These are phyloP conservation scores for Erythrobasidium yunnanense DNA, from an alignment of 768 basidiomycete genomes.

Conservation along the genomic window DNA sequence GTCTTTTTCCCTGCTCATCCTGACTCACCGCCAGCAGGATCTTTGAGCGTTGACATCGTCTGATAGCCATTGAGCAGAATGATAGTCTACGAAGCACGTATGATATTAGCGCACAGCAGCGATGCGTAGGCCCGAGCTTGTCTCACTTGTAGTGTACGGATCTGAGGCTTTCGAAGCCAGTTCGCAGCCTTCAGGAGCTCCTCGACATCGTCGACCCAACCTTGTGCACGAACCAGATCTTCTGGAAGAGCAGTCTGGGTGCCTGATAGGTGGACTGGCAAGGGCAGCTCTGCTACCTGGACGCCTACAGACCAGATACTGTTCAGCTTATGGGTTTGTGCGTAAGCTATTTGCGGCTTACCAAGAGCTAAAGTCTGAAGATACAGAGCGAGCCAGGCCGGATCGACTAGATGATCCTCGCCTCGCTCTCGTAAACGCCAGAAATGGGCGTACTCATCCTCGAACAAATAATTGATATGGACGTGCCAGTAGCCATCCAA, in stretches of 20 bases:
- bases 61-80: conserved; percentile 3
- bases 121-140: too few species aligned
- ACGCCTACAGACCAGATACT: not conserved
- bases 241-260: not conserved
- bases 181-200: not conserved
- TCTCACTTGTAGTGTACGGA: not conserved
- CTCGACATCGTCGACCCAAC: not conserved
- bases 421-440: not conserved
- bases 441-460: conserved; percentile 9
- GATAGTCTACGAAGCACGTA: not conserved
- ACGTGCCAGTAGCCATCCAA: conserved; percentile 1
- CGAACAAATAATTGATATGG: conserved; percentile 8
- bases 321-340: not conserved
- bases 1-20: too few species aligned
- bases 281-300: conserved; percentile 2
- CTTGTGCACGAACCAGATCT: not conserved
- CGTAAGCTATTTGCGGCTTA: too few species aligned
- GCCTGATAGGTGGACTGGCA: not conserved
- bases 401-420: not conserved
- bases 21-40: conserved; percentile 1
- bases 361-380: conserved; percentile 1
- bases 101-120: too few species aligned
- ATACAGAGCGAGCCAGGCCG: conserved; percentile 5
- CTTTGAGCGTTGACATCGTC: not conserved
- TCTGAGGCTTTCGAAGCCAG: conserved; percentile 8